These are phyloP conservation scores for Rhizophagus prolifer DNA, from an alignment of 192 early-diverging fungal species.

Conservation along the genomic window DNA sequence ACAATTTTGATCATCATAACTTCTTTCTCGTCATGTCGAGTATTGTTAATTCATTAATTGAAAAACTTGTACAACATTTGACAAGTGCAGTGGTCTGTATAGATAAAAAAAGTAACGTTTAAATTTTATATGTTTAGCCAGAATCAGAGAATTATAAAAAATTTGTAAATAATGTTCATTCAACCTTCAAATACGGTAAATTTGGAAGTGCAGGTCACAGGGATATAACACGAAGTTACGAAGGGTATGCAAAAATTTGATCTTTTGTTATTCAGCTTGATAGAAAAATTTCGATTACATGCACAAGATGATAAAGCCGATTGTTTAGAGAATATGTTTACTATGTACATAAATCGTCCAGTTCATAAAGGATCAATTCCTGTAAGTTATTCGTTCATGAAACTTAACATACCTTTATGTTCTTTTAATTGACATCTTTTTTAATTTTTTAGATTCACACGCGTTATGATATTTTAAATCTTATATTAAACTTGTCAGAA, in stretches of 20 bases:
- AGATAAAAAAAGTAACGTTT: background rate
- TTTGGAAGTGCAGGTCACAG: conserved; percentile 19
- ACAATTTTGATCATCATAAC: background rate
- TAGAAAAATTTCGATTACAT: conserved; percentile 16
- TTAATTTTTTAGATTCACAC: background rate
- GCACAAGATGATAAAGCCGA: conserved; percentile 8
- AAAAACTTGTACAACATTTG: conserved; percentile 8
- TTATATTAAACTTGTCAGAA: conserved; percentile 3
- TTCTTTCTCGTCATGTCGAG: background rate
- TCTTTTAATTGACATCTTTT: too few relatives aligned
- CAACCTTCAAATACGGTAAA: conserved; percentile 1
- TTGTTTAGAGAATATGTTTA: background rate
- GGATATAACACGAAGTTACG: background rate
- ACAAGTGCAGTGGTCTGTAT: background rate
- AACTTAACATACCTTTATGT: too few relatives aligned
- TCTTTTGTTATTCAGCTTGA: background rate
- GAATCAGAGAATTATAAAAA: background rate
- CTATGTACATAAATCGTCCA: background rate
- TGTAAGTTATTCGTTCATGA: background rate
- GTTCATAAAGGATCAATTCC: background rate
- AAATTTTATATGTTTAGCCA: background rate
- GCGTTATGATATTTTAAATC: background rate
- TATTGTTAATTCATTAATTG: background rate
- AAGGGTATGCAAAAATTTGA: background rate
- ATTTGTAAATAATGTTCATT: background rate